Conservation (phyloP, 345 rosid genomes). For the Rhodamnia rubescens region DNA sequence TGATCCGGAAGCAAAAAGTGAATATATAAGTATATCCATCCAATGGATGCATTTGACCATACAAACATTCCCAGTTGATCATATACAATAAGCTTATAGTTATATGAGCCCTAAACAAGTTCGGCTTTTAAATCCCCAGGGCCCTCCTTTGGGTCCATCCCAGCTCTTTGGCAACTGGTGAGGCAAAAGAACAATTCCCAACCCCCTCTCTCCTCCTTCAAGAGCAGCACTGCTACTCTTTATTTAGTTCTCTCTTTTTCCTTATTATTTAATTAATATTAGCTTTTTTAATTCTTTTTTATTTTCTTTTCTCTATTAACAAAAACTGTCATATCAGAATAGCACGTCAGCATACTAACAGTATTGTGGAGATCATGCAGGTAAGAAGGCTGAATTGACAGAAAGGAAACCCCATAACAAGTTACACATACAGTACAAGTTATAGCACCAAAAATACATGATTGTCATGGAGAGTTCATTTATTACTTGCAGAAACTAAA, state of each 20-base stretch:
- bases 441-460: neutral
- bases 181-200: neutral
- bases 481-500: neutral
- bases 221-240: neutral
- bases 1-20: neutral
- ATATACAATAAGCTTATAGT: neutral
- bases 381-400: neutral
- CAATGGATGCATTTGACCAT: neutral
- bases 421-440: neutral
- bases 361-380: neutral
- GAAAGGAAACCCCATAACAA: neutral
- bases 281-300: neutral
- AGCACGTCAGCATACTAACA: neutral
- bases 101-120: neutral
- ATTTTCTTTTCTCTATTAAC: too few relatives aligned
- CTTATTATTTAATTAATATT: too few relatives aligned
- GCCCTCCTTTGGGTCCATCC: neutral
- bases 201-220: neutral
- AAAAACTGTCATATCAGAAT: neutral
- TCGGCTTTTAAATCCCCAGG: neutral
- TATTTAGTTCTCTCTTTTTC: neutral
- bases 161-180: neutral
- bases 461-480: neutral
- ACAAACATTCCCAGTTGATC: neutral
- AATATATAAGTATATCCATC: neutral